Evolutionary conservation across 495 filamentous ascomycete species (phyloP).

Genomic region (Haplographium delicatum): DNA sequence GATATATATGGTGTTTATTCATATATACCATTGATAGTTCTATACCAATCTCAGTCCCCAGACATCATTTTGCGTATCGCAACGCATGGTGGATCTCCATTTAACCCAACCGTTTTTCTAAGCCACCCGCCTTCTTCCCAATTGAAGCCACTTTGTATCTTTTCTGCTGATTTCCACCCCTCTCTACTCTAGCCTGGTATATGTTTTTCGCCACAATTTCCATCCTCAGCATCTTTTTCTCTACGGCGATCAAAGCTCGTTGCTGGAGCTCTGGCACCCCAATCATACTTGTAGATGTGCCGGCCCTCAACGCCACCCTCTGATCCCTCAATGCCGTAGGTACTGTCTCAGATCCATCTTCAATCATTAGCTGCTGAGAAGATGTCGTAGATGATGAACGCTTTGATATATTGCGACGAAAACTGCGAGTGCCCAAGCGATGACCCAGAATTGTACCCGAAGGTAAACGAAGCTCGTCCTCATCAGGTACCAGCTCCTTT

Average conservation of each 20-base stretch:
- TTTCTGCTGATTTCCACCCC: constrained; percentile 25
- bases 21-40: too few species aligned
- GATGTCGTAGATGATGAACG: constrained; percentile 1
- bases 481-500: constrained; percentile 9
- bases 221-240: constrained; percentile 21
- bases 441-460: constrained; percentile 30
- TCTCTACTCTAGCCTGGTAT: constrained; percentile 21
- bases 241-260: constrained; percentile 22
- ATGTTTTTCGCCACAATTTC: constrained; percentile 18
- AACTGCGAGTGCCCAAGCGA: constrained; percentile 15
- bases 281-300: constrained; percentile 22
- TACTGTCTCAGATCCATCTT: neutral
- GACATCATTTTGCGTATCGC: too few species aligned
- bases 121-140: constrained; percentile 24
- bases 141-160: constrained; percentile 20
- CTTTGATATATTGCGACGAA: constrained; percentile 6
- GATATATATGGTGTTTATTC: too few species aligned
- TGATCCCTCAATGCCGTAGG: constrained; percentile 1
- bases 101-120: constrained; percentile 22
- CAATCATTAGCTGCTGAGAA: neutral
- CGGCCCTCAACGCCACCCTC: constrained; percentile 19
- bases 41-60: too few species aligned
- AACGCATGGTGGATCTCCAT: too few species aligned
- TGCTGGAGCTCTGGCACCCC: constrained; percentile 25
- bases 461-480: constrained; percentile 24